Percentiles rank a stretch among this genome's conserved stretches.
Conservation (phyloP, 306 rosid species). For the Medicago ruthenica region DNA sequence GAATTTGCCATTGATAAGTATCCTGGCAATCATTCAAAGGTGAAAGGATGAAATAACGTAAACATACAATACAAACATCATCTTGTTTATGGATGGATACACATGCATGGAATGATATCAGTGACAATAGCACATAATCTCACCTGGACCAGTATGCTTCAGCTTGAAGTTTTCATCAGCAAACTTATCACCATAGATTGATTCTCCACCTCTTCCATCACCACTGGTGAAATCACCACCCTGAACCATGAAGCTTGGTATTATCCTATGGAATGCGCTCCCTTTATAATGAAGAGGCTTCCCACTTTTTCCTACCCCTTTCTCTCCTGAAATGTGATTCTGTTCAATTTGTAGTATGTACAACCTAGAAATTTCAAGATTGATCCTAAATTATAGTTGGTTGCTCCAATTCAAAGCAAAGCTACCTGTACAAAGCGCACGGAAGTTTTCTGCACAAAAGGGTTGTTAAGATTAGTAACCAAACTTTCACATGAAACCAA, state of each 20-base stretch:
- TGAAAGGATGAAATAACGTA: conserved; percentile 26
- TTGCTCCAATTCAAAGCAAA: conserved; percentile 35
- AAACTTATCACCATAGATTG: conserved; percentile 76
- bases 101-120: conserved; percentile 8
- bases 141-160: conserved; percentile 82
- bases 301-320: conserved; percentile 67
- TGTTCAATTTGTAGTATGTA: conserved; percentile 40
- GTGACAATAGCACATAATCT: conserved; percentile 35
- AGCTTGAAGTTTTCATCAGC: conserved; percentile 83
- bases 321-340: conserved; percentile 73
- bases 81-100: neutral
- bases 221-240: conserved; percentile 90
- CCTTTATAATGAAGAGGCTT: conserved; percentile 79
- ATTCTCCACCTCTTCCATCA: conserved; percentile 90
- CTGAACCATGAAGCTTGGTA: conserved; percentile 85
- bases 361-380: conserved; percentile 23
- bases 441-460: conserved; percentile 73
- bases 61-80: neutral
- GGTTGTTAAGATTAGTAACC: conserved; percentile 36
- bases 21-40: conserved; percentile 54
- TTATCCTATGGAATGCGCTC: conserved; percentile 82
- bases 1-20: conserved; percentile 87
- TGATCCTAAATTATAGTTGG: conserved; percentile 8
- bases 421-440: conserved; percentile 92
- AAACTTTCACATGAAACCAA: conserved; percentile 39